Conservation (phyloP, 768 basidiomycete species). For the Lactifluus rugatus region DNA sequence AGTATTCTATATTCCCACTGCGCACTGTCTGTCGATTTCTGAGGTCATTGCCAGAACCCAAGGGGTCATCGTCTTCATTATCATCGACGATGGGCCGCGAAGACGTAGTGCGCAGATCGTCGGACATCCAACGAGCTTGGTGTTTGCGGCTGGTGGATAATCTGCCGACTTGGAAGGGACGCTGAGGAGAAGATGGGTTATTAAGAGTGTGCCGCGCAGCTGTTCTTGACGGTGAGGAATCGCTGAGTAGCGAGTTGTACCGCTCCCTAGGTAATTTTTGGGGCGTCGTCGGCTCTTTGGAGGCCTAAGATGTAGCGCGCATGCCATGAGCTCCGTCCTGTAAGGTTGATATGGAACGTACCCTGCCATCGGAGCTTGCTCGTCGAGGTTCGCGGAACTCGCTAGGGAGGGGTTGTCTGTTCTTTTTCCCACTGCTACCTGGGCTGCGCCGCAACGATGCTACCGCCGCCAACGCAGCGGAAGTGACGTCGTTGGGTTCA, state of each 20-base stretch:
- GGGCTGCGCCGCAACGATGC: slow-evolving; percentile 48
- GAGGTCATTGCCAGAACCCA: slow-evolving; percentile 10
- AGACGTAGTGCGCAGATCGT: slow-evolving; percentile 30
- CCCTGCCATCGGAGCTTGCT: slow-evolving; percentile 34
- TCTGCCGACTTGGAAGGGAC: slow-evolving; percentile 26
- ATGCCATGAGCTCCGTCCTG: not conserved
- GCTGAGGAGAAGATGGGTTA: slow-evolving; percentile 24
- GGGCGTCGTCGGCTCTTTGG: slow-evolving; percentile 18
- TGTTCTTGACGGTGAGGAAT: slow-evolving; percentile 19
- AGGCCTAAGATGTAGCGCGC: not conserved
- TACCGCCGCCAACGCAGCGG: slow-evolving; percentile 52
- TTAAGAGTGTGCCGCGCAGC: slow-evolving; percentile 4
- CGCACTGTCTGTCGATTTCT: slow-evolving; percentile 50
- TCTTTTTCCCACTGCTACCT: slow-evolving; percentile 28
- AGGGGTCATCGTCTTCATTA: slow-evolving; percentile 22
- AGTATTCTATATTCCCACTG: slow-evolving; percentile 63
- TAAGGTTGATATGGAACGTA: slow-evolving; percentile 22
- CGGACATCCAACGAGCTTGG: slow-evolving; percentile 46
- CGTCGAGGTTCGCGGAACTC: slow-evolving; percentile 37
- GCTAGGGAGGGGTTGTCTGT: slow-evolving; percentile 42
- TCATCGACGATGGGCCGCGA: slow-evolving; percentile 22
- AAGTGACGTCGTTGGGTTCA: slow-evolving; percentile 35
- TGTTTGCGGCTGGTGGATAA: slow-evolving; percentile 40
- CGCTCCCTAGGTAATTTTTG: slow-evolving; percentile 17
- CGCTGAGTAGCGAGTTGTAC: slow-evolving; percentile 14